phyloP scores from a whole-genome alignment of 257 asterid species.

The Solanum megistacrolobum region DNA sequence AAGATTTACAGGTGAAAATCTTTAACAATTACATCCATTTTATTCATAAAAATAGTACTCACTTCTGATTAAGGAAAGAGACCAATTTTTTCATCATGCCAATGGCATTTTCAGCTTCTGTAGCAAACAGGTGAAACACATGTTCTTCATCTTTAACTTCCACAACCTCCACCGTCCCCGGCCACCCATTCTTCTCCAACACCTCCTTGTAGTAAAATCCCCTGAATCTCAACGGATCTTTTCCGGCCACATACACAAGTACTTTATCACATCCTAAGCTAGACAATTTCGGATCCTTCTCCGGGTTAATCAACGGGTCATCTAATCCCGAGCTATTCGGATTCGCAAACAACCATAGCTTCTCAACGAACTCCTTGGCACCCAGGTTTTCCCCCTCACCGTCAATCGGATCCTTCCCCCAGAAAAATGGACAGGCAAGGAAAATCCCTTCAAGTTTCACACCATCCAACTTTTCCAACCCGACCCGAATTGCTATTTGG shows the following conservation, averaged over 20 bases:
- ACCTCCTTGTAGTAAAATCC: slow-evolving; percentile 33
- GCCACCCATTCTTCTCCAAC: slow-evolving; percentile 34
- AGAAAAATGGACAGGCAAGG: slow-evolving; percentile 42
- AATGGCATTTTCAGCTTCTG: slow-evolving; percentile 11
- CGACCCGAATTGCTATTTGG: slow-evolving; percentile 27
- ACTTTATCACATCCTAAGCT: slow-evolving; percentile 27
- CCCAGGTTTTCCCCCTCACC: slow-evolving; percentile 12
- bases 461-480: slow-evolving; percentile 16
- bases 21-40: neutral
- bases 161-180: slow-evolving; percentile 34
- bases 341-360: slow-evolving; percentile 28
- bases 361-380: neutral
- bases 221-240: slow-evolving; percentile 29
- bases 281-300: slow-evolving; percentile 19
- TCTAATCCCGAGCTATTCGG: slow-evolving; percentile 48
- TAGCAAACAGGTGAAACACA: slow-evolving; percentile 31
- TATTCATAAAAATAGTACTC: neutral
- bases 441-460: slow-evolving; percentile 30
- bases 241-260: slow-evolving; percentile 36
- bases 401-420: slow-evolving; percentile 47
- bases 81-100: slow-evolving; percentile 32
- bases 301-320: slow-evolving; percentile 42
- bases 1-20: neutral
- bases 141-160: slow-evolving; percentile 40
- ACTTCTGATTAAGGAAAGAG: slow-evolving; percentile 19